A percentile compares a stretch with the other conserved stretches of the same genome.
Evolutionary conservation across 257 asterid genomes (phyloP).

Genomic region (Fraxinus americana): DNA sequence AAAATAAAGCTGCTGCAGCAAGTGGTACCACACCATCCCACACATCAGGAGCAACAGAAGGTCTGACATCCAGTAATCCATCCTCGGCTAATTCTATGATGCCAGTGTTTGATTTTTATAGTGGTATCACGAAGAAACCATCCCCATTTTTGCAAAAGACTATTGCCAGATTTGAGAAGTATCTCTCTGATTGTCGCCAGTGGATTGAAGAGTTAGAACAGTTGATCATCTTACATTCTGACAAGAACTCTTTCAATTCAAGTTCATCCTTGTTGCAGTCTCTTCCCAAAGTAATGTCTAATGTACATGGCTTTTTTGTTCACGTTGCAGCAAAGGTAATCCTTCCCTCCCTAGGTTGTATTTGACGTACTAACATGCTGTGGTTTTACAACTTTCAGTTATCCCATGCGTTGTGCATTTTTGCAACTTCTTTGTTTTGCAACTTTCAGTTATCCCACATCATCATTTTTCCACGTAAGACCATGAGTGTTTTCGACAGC

Average conservation of each 20-base stretch:
- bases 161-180: slow-evolving; percentile 86
- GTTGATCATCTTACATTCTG: slow-evolving; percentile 66
- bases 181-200: slow-evolving; percentile 78
- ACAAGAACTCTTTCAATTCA: slow-evolving; percentile 51
- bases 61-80: slow-evolving; percentile 61
- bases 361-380: slow-evolving; percentile 1
- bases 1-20: slow-evolving; percentile 49
- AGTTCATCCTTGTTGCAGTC: slow-evolving; percentile 80
- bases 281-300: slow-evolving; percentile 86
- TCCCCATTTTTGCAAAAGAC: slow-evolving; percentile 90
- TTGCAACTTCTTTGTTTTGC: no score
- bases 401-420: slow-evolving; percentile 6
- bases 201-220: slow-evolving; percentile 97
- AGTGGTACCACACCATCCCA: slow-evolving; percentile 60
- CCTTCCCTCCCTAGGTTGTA: slow-evolving; percentile 17
- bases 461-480: neutral
- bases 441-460: neutral
- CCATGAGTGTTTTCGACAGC: neutral
- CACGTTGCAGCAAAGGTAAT: slow-evolving; percentile 98
- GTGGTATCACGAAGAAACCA: slow-evolving; percentile 89
- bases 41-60: slow-evolving; percentile 53
- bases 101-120: slow-evolving; percentile 81
- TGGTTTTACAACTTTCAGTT: slow-evolving; percentile 4
- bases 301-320: slow-evolving; percentile 92
- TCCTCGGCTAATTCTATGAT: slow-evolving; percentile 55